phyloP scores from a whole-genome alignment of 352 stramenopile genomes.

The Paralagenidium karlingii region DNA sequence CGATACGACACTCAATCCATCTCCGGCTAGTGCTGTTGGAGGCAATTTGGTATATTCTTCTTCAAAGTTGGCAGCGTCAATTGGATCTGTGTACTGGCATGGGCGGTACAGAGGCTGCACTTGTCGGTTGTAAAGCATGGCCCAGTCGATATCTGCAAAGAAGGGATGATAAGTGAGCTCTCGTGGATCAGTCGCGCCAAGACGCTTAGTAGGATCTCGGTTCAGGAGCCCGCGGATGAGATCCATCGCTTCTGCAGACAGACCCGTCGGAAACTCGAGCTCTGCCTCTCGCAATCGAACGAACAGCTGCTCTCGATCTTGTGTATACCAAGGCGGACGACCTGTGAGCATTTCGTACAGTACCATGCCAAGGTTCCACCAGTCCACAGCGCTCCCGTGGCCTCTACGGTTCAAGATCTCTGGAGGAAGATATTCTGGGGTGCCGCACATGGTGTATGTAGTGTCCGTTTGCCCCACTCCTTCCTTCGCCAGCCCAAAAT shows the following conservation, averaged over 20 bases:
- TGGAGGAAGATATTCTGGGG: slow-evolving; percentile 73
- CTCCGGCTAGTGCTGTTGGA: slow-evolving; percentile 49
- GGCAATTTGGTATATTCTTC: slow-evolving; percentile 75
- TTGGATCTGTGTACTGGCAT: slow-evolving; percentile 72
- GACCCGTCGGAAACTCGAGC: slow-evolving; percentile 60
- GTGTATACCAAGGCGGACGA: slow-evolving; percentile 64
- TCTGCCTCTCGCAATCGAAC: slow-evolving; percentile 43
- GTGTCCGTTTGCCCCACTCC: slow-evolving; percentile 59
- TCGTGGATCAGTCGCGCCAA: slow-evolving; percentile 74
- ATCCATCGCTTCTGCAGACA: slow-evolving; percentile 55
- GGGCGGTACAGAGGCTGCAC: slow-evolving; percentile 68
- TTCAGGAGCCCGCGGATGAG: slow-evolving; percentile 82
- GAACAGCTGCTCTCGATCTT: slow-evolving; percentile 67
- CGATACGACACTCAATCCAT: slow-evolving; percentile 40
- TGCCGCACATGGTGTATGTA: slow-evolving; percentile 80
- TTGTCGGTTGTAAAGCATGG: slow-evolving; percentile 58
- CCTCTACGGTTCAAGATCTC: slow-evolving; percentile 72
- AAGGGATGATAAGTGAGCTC: slow-evolving; percentile 78
- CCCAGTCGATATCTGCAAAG: slow-evolving; percentile 75
- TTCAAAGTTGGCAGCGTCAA: slow-evolving; percentile 76
- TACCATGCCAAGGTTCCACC: slow-evolving; percentile 78
- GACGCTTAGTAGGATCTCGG: slow-evolving; percentile 84
- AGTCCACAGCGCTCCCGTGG: slow-evolving; percentile 72
- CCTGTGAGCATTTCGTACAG: slow-evolving; percentile 78
- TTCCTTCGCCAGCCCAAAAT: slow-evolving; percentile 73